Evolutionary conservation across 139 green algal species (phyloP).

Genomic region (Parachlorella kessleri): DNA sequence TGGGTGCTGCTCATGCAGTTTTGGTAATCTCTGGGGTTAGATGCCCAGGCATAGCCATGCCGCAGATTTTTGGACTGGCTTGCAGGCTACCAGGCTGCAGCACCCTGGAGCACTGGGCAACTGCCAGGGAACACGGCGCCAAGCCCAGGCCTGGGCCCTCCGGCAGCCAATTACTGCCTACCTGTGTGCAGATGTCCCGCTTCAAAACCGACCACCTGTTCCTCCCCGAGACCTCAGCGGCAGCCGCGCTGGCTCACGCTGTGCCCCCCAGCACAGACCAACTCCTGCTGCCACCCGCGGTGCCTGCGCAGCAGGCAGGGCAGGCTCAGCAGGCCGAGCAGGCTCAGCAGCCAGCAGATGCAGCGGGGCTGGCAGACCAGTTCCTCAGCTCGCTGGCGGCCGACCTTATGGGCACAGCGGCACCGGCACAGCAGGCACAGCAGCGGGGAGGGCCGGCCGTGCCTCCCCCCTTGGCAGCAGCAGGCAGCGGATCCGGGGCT

Average conservation of each 20-base stretch:
- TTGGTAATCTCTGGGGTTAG: too few relatives aligned
- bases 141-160: too few relatives aligned
- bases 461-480: neutral
- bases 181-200: slow-evolving; percentile 37
- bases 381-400: slow-evolving; percentile 49
- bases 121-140: too few relatives aligned
- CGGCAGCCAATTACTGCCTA: too few relatives aligned
- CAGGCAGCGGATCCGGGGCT: neutral
- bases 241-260: slow-evolving; percentile 23
- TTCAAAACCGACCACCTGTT: slow-evolving; percentile 69
- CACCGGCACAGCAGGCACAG: neutral
- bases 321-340: slow-evolving; percentile 15
- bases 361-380: slow-evolving; percentile 26
- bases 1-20: too few relatives aligned
- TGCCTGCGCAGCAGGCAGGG: slow-evolving; percentile 23
- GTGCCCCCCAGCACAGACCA: slow-evolving; percentile 8
- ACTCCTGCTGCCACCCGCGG: slow-evolving; percentile 5
- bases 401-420: slow-evolving; percentile 13
- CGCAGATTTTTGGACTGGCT: too few relatives aligned
- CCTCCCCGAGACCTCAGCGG: slow-evolving; percentile 63
- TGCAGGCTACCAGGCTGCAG: too few relatives aligned
- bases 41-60: too few relatives aligned
- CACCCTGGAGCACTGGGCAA: too few relatives aligned
- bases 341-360: slow-evolving; percentile 15
- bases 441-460: too few relatives aligned